Base-by-base conservation (phyloP, 106 monocot species). In the Gastrodia elata region DNA sequence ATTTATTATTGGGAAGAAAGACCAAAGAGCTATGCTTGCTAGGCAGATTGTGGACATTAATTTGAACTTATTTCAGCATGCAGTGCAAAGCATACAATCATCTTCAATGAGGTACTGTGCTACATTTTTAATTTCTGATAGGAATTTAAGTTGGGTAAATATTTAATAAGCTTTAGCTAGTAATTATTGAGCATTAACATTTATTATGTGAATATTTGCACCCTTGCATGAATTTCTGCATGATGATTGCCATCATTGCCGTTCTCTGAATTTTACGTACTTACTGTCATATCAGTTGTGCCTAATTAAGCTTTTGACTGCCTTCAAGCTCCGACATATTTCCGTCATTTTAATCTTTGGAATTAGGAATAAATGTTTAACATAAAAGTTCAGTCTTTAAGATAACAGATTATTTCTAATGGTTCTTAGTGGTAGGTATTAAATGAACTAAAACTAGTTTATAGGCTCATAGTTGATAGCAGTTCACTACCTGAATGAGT, bases 41-140 rank as follows among this genome's bases (percentile, higher is more conserved):
- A 69, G 2, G 40, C 39, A 69, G 39, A 69, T 69, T 69, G 69
- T 26, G 26, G 40, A 69, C 25, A 8, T 40, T 3, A 69, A 69
- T 69, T 41, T 69, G 24, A 39, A 22, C 8, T 69, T 69, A 35
- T 69, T 69, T 40, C 69, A 69, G 20, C 69, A 69, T 69, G 69
- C 69, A 25, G 22, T 69, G 24, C 69, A 9, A 69, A 40, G 69
- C 25, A 3, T 69, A 41, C 40, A 40, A 69, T 0, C 25, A 25
- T 26, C 69, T 39, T 69, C 69, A 69, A 26, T 3, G 69, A 69
- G 69, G 69, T 69, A 69, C 61, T 11, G 6, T 67, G 25, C 34
- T 27, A 4, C 27, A 14, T 67, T n/a, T 35, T 37, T 35, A 13
- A 14, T 37, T 37, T 67, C 30, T 30, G 32, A 61, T 24, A 2